Evolutionary conservation across 2,329 filamentous ascomycete species (phyloP).

Genomic region (Ophiostoma ulmi): DNA sequence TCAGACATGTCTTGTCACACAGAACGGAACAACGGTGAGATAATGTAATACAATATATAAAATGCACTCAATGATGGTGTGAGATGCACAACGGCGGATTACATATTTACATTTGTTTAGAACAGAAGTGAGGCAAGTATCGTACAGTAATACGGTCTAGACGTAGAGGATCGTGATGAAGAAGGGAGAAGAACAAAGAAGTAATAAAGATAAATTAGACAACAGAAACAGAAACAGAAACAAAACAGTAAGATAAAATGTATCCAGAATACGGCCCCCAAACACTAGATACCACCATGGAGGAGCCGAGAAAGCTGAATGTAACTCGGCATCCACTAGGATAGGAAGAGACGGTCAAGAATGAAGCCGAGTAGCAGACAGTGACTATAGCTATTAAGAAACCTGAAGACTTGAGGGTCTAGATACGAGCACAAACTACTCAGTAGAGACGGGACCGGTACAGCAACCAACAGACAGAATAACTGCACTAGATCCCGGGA

Average conservation of each 20-base stretch:
- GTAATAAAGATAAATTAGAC: neutral
- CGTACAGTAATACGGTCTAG: neutral
- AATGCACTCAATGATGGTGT: neutral
- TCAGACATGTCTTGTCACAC: neutral
- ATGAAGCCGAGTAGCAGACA: neutral
- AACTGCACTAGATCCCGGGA: neutral
- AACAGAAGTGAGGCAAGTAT: neutral
- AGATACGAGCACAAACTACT: neutral
- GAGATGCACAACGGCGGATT: neutral
- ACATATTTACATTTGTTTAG: neutral
- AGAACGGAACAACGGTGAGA: neutral
- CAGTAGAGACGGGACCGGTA: neutral
- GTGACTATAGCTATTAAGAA: neutral
- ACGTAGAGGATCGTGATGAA: neutral
- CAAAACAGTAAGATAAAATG: neutral
- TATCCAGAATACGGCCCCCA: neutral
- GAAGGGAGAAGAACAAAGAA: neutral
- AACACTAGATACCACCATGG: neutral
- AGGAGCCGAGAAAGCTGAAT: conserved; percentile 2
- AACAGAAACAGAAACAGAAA: neutral
- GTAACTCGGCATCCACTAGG: neutral
- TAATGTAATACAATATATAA: neutral
- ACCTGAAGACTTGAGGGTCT: neutral
- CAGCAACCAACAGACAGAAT: neutral
- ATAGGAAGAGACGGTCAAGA: neutral